Percentiles rank a stretch among this genome's conserved stretches.
phyloP scores from a whole-genome alignment of 2,329 filamentous ascomycete species.

The Colletotrichum liaoningense region DNA sequence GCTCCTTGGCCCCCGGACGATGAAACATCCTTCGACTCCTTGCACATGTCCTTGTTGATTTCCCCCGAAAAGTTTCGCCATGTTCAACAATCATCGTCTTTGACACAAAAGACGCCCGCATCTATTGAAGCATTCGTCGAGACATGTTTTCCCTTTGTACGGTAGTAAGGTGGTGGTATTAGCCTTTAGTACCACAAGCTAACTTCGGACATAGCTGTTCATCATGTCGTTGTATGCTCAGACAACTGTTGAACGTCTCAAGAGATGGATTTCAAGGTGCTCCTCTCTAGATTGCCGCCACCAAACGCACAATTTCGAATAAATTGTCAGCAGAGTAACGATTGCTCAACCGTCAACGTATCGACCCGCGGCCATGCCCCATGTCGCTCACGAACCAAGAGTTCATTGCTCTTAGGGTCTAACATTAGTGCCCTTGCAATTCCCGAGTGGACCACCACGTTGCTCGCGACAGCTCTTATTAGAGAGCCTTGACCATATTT shows the following conservation, averaged over 20 bases:
- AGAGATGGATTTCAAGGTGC: neutral
- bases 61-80: conserved; percentile 11
- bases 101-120: neutral
- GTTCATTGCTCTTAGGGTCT: conserved; percentile 2
- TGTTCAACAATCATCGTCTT: neutral
- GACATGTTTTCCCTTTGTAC: too few species aligned
- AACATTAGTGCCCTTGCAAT: neutral
- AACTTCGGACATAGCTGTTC: neutral
- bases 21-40: conserved; percentile 13
- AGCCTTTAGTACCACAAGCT: too few species aligned
- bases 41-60: neutral
- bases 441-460: conserved; percentile 23
- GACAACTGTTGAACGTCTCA: neutral
- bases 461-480: conserved; percentile 14
- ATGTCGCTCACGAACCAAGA: conserved; percentile 25
- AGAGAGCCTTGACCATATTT: conserved; percentile 22
- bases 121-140: neutral
- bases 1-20: conserved; percentile 2
- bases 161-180: too few species aligned
- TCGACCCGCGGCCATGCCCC: neutral
- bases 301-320: neutral
- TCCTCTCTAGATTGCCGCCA: neutral
- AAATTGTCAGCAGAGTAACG: neutral
- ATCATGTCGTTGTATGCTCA: neutral
- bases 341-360: neutral